Evolutionary conservation across 495 filamentous ascomycete genomes (phyloP), one percentile per base, ranked within the genome.

Genomic region (Massariosphaeria phaeospora): DNA sequence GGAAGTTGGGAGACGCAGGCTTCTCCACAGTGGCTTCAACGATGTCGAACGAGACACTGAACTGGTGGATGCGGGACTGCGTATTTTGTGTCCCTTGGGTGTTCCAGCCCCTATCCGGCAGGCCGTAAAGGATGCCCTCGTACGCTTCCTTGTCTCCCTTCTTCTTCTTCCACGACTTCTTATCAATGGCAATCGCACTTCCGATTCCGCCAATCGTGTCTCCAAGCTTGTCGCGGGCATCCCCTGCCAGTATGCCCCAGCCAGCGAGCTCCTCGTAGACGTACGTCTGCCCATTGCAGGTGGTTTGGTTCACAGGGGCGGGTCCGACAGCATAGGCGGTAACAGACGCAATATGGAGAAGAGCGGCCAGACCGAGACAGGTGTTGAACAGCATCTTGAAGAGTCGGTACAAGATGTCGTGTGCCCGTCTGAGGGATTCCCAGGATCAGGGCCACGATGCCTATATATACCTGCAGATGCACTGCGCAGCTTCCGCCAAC

Each of bases 51-150:
- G 75, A 74, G 44, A 90, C 70, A 46, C 73, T 65, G 61, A 88
- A 83, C 51, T 84, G 83, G 66, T 93, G 88, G 33, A 93, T 76
- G 39, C 88, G 82, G 0, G 78, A 75, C 52, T 88, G 81, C 67
- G 76, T 88, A 68, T 88, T 89, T 13, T 83, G 67, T 0, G 87
- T 90, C 11, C 88, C 88, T 59, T 89, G 72, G 11, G 85, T 89
- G 53, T 84, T 82, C 80, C 86, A 91, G 46, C 87, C 87, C 30
- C 86, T 75, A 65, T 89, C 87, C 1, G 88, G 87, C 3, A 88
- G 67, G 9, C 75, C 70, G 64, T 77, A 91, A 27, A 88, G 61
- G 8, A 76, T 75, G 3, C 84, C 87, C 7, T 72, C 74, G 66
- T 89, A 93, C 10, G 62, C 74, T 27, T 75, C 75, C 21, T 72